Conservation (phyloP, 805 yeast species). For the Candida andamanensis region DNA sequence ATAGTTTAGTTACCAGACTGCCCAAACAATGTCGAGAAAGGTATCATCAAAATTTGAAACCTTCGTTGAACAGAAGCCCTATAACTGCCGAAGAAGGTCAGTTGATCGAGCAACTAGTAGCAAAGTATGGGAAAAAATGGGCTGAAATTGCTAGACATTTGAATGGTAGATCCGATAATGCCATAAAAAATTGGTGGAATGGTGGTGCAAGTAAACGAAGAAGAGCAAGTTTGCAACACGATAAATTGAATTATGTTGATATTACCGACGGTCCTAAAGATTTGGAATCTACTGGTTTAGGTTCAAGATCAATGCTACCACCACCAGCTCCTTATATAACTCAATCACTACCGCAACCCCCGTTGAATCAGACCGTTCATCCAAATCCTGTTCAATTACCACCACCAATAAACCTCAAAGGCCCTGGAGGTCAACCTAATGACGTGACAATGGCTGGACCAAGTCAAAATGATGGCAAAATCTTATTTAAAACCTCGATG, state of each 20-base stretch:
- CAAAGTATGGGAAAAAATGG: slow-evolving; percentile 82
- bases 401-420: neutral
- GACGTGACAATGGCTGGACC: neutral
- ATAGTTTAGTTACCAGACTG: slow-evolving; percentile 65
- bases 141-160: slow-evolving; percentile 88
- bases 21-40: slow-evolving; percentile 92
- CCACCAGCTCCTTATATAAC: neutral
- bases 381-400: neutral
- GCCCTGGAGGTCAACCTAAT: neutral
- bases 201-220: slow-evolving; percentile 86
- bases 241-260: neutral
- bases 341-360: neutral
- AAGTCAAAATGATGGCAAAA: slow-evolving; percentile 10
- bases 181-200: slow-evolving; percentile 95
- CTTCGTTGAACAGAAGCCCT: slow-evolving; percentile 74
- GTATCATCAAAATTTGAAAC: slow-evolving; percentile 87
- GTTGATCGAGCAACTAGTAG: slow-evolving; percentile 73
- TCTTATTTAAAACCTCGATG: slow-evolving; percentile 40
- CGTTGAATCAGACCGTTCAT: neutral
- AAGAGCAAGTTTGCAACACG: slow-evolving; percentile 29
- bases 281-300: no score
- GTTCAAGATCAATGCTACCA: slow-evolving; percentile 1
- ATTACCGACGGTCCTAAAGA: neutral
- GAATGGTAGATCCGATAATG: slow-evolving; percentile 84
- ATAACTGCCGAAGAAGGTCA: slow-evolving; percentile 81